Conservation (phyloP, 768 basidiomycete genomes). For the Suillus ampliporus region DNA sequence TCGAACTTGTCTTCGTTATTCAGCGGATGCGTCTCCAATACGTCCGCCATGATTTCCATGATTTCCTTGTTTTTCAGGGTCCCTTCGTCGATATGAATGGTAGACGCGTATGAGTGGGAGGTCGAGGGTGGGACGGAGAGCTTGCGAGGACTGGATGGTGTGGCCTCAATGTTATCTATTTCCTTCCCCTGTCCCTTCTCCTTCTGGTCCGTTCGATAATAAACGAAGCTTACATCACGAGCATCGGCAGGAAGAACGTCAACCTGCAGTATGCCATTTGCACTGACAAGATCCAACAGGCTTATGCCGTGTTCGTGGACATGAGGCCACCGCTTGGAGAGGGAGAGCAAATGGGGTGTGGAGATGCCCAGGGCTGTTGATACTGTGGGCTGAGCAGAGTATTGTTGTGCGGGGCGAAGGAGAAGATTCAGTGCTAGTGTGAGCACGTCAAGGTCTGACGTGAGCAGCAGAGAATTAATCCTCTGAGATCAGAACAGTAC, state of each 20-base stretch:
- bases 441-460: slow-evolving; percentile 89
- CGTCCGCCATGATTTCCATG: slow-evolving; percentile 81
- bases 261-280: slow-evolving; percentile 55
- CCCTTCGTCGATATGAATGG: slow-evolving; percentile 65
- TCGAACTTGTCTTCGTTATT: slow-evolving; percentile 89
- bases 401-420: slow-evolving; percentile 93
- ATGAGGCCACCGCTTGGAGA: slow-evolving; percentile 86
- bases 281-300: slow-evolving; percentile 72
- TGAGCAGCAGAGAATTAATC: slow-evolving; percentile 84
- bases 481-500: slow-evolving; percentile 56
- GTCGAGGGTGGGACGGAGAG: slow-evolving; percentile 37
- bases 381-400: slow-evolving; percentile 85
- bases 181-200: slow-evolving; percentile 56
- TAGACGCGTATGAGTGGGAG: slow-evolving; percentile 55
- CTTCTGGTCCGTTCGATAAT: slow-evolving; percentile 68
- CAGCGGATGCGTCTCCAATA: slow-evolving; percentile 67
- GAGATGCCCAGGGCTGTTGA: slow-evolving; percentile 84
- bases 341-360: slow-evolving; percentile 77
- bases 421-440: slow-evolving; percentile 83
- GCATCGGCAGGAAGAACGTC: slow-evolving; percentile 73
- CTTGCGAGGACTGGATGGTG: slow-evolving; percentile 57
- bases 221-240: slow-evolving; percentile 80
- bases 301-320: slow-evolving; percentile 81
- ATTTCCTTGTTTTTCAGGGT: slow-evolving; percentile 63
- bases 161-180: slow-evolving; percentile 46